Conservation (phyloP, 2,329 filamentous ascomycete genomes). For the Ascochyta rabiei region DNA sequence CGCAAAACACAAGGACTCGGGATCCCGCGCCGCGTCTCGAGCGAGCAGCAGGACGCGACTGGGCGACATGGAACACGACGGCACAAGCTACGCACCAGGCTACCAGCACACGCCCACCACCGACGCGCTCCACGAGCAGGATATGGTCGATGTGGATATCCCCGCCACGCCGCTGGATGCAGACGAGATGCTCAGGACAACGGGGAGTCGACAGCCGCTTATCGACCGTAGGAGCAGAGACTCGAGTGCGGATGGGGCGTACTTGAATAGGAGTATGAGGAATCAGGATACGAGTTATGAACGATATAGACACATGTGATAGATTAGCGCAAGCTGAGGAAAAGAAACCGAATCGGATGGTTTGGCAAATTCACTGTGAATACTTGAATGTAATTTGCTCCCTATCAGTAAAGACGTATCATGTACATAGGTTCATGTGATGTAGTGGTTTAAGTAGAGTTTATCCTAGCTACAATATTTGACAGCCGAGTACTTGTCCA, state of each 20-base stretch:
- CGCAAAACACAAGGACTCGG: conserved; percentile 6
- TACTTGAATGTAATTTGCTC: not conserved
- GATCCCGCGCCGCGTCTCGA: conserved; percentile 14
- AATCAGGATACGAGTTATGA: conserved; percentile 8
- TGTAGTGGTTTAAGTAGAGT: not conserved
- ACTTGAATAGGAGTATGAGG: conserved; percentile 8
- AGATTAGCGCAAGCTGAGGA: not conserved
- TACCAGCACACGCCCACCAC: conserved; percentile 32
- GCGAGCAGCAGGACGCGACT: conserved; percentile 31
- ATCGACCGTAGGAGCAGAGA: conserved; percentile 17
- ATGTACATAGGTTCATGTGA: too few relatives aligned
- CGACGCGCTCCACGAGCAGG: conserved; percentile 17
- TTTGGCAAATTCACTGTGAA: not conserved
- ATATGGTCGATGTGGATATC: conserved; percentile 29
- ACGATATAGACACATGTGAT: not conserved
- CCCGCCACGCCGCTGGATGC: conserved; percentile 30
- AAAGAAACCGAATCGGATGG: not conserved
- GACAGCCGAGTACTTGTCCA: not conserved
- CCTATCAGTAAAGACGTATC: too few relatives aligned
- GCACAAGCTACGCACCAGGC: conserved; percentile 33
- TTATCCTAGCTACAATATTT: not conserved
- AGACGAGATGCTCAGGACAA: conserved; percentile 27
- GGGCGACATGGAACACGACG: conserved; percentile 24
- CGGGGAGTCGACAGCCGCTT: conserved; percentile 26
- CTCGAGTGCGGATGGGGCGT: conserved; percentile 14